phyloP scores from a whole-genome alignment of 345 rosid genomes.

The Aquilaria yunnanensis region DNA sequence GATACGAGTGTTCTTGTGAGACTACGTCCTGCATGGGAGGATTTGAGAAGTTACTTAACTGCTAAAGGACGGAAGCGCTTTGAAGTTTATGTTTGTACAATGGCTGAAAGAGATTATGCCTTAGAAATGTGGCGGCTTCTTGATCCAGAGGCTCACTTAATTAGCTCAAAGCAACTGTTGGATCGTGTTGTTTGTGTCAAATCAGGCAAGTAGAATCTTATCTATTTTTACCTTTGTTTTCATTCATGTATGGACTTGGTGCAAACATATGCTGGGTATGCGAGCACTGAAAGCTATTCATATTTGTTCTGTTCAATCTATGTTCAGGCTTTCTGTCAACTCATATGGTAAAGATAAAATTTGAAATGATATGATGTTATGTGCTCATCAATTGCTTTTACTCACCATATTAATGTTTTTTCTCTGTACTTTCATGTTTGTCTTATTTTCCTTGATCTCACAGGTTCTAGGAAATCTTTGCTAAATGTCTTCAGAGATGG shows the following conservation, averaged over 20 bases:
- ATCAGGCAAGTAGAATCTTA: conserved; percentile 47
- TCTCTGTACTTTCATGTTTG: background rate
- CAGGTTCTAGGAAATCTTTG: conserved; percentile 84
- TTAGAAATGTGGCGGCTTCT: conserved; percentile 99
- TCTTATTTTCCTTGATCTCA: conserved; percentile 13
- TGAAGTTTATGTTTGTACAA: conserved; percentile 98
- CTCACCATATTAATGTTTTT: background rate
- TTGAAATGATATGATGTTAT: background rate
- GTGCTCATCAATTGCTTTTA: conserved; percentile 1
- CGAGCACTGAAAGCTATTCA: background rate
- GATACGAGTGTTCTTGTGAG: conserved; percentile 99
- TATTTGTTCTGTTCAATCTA: conserved; percentile 10
- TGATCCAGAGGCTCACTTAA: conserved; percentile 83
- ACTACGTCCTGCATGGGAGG: conserved; percentile 98
- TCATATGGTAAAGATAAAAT: background rate
- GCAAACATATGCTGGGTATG: background rate
- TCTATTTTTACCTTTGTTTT: conserved; percentile 5
- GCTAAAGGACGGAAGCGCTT: conserved; percentile 95
- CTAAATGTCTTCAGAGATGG: conserved; percentile 84
- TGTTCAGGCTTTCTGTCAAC: conserved; percentile 2
- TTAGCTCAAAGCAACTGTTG: conserved; percentile 61
- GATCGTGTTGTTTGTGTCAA: conserved; percentile 92
- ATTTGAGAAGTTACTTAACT: conserved; percentile 81
- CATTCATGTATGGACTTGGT: conserved; percentile 2
- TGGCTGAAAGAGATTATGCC: conserved; percentile 99